phyloP scores from a whole-genome alignment of 1,284 basidiomycete genomes.

The Wolfiporia cocos region DNA sequence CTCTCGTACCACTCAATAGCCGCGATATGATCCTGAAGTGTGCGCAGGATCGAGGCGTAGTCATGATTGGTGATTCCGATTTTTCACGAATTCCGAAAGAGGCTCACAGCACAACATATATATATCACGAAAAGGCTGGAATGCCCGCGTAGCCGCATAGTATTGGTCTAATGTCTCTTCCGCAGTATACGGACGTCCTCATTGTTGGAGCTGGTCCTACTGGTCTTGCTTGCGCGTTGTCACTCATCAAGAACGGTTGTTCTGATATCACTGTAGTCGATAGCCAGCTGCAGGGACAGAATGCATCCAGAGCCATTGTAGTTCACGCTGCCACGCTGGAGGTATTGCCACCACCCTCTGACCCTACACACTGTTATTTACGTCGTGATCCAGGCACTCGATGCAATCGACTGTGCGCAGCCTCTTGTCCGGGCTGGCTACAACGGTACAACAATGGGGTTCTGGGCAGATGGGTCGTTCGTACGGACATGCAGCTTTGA shows the following conservation, averaged over 20 bases:
- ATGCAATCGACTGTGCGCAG: conserved; percentile 39
- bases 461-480: conserved; percentile 27
- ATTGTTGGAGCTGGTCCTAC: conserved; percentile 44
- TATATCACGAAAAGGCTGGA: too few species aligned
- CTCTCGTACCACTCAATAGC: too few species aligned
- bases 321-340: conserved; percentile 27
- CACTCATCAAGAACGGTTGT: conserved; percentile 37
- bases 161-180: conserved; percentile 28
- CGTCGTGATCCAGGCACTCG: conserved; percentile 31
- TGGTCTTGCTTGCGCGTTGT: conserved; percentile 37
- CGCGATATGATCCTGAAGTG: too few species aligned
- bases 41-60: too few species aligned
- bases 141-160: too few species aligned
- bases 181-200: conserved; percentile 29
- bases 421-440: conserved; percentile 34
- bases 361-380: neutral
- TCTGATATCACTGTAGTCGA: conserved; percentile 44
- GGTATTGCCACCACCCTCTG: conserved; percentile 10
- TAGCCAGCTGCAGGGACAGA: conserved; percentile 20
- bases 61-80: too few species aligned
- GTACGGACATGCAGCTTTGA: conserved; percentile 30
- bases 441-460: conserved; percentile 19
- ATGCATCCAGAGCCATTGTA: conserved; percentile 23
- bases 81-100: too few species aligned
- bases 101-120: too few species aligned